A percentile compares a stretch with the other conserved stretches of the same genome.
These are phyloP conservation scores for Patellifolia procumbens DNA, from an alignment of 179 eudicot genomes.

Conservation along the genomic window DNA sequence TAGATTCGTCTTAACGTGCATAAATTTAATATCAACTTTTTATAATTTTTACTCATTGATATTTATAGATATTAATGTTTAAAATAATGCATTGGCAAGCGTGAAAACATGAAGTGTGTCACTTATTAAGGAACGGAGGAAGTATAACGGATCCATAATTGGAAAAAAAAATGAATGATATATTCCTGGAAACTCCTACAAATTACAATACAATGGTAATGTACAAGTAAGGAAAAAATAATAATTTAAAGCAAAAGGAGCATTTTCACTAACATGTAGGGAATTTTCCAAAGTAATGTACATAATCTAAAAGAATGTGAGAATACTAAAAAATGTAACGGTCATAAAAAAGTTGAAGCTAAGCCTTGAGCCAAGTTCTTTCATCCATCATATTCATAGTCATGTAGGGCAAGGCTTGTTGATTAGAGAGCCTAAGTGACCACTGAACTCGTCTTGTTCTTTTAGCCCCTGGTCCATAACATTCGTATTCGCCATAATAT, in stretches of 20 bases:
- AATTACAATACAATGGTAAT: not conserved
- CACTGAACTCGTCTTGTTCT: slow-evolving; percentile 50
- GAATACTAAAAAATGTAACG: not conserved
- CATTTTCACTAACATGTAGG: not conserved
- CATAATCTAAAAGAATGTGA: not conserved
- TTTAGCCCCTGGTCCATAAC: slow-evolving; percentile 66
- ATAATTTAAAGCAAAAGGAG: not conserved
- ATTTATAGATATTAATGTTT: no score
- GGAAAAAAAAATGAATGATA: not conserved
- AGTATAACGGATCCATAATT: not conserved
- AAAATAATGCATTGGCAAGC: no score
- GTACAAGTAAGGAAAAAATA: not conserved
- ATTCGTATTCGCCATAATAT: slow-evolving; percentile 73
- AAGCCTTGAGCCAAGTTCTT: slow-evolving; percentile 42
- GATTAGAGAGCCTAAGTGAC: slow-evolving; percentile 49
- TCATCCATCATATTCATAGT: slow-evolving; percentile 42
- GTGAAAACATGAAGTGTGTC: no score
- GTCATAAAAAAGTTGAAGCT: not conserved
- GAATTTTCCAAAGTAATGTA: not conserved
- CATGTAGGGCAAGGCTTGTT: slow-evolving; percentile 49
- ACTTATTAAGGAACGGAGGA: no score
- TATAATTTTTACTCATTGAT: no score
- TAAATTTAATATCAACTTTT: no score
- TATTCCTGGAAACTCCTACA: no score
- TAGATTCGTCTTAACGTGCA: no score